A percentile compares a stretch with the other conserved stretches of the same genome.
phyloP scores from a whole-genome alignment of 108 stramenopile genomes.

The Bacterosira constricta region DNA sequence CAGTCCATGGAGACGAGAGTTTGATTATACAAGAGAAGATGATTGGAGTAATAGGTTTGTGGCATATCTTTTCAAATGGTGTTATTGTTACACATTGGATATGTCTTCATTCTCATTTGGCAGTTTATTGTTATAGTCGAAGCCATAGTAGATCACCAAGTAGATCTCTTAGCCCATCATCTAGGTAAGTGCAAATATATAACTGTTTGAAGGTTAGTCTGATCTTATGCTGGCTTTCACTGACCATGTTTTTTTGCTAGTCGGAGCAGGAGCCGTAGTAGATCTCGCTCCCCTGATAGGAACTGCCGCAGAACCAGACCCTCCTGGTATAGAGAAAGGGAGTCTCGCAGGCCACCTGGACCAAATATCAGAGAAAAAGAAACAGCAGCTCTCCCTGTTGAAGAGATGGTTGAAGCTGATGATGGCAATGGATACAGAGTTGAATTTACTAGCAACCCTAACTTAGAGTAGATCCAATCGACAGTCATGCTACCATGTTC shows the following conservation, averaged over 20 bases:
- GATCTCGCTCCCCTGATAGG: constrained; percentile 15
- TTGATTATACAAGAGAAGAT: background rate
- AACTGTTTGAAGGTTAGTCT: background rate
- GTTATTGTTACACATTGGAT: too few species aligned
- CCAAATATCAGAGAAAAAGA: background rate
- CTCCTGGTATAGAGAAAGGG: constrained; percentile 4
- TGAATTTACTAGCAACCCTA: background rate
- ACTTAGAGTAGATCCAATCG: background rate
- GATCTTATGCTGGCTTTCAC: background rate
- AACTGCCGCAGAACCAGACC: background rate
- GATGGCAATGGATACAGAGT: background rate
- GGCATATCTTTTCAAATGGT: too few species aligned
- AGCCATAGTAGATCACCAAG: background rate
- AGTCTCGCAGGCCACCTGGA: background rate
- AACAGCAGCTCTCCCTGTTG: background rate
- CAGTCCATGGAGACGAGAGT: background rate
- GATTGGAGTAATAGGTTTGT: constrained; percentile 2
- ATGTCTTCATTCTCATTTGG: background rate
- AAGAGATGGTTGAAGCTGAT: background rate
- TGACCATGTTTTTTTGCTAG: background rate
- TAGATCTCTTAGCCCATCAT: constrained; percentile 2
- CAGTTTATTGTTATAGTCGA: background rate
- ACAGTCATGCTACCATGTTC: background rate
- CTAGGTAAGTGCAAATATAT: background rate
- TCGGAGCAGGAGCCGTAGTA: constrained; percentile 8